Percentiles rank a stretch among this genome's conserved stretches.
These are phyloP conservation scores for Sphenostylis stenocarpa DNA, from an alignment of 306 rosid genomes.

Conservation along the genomic window DNA sequence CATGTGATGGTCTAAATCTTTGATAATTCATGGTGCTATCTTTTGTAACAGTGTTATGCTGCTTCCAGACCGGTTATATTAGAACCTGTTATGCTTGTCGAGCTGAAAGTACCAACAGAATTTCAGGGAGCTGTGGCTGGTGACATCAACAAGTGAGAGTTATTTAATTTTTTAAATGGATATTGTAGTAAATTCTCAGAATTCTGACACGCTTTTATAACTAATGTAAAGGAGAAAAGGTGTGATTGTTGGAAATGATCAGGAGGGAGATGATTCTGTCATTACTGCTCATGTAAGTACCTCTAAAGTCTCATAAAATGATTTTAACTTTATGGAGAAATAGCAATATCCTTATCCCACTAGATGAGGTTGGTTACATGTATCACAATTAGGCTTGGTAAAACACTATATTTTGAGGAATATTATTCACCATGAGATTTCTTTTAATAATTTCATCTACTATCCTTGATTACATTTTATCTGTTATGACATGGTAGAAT, in stretches of 20 bases:
- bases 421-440: background rate
- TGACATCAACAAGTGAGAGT: constrained; percentile 88
- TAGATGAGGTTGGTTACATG: background rate
- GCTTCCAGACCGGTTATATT: constrained; percentile 86
- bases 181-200: constrained; percentile 4
- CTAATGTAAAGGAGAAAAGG: constrained; percentile 80
- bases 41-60: constrained; percentile 68
- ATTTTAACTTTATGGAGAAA: background rate
- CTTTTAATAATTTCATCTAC: background rate
- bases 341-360: background rate
- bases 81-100: constrained; percentile 98
- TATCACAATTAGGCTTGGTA: background rate
- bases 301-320: background rate
- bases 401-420: background rate
- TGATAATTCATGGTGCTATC: constrained; percentile 18
- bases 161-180: background rate
- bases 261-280: constrained; percentile 96
- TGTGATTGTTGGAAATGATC: constrained; percentile 93
- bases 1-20: constrained; percentile 8
- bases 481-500: background rate
- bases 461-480: background rate
- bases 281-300: constrained; percentile 81
- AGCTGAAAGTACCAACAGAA: constrained; percentile 95
- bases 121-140: constrained; percentile 98
- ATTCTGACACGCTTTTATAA: constrained; percentile 23